Percentiles rank a stretch among this genome's conserved stretches.
Conservation (phyloP, 306 rosid genomes). For the Castanospermum australe region DNA sequence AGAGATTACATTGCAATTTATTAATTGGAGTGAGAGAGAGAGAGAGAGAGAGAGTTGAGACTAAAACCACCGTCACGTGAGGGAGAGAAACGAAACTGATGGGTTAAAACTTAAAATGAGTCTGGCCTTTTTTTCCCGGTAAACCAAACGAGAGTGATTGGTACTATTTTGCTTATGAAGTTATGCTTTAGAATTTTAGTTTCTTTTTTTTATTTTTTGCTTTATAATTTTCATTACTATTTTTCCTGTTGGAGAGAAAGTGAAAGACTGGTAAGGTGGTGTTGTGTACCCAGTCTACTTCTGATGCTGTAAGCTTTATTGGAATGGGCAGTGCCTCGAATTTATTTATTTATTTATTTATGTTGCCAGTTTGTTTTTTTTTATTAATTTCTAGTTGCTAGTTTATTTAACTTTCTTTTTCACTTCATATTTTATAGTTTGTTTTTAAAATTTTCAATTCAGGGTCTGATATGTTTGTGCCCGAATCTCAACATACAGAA, state of each 20-base stretch:
- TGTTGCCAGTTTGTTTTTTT: not conserved
- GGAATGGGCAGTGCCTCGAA: not conserved
- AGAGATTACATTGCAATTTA: slow-evolving; percentile 12
- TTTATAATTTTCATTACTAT: no score
- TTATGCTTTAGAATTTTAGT: no score
- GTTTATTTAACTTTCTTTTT: not conserved
- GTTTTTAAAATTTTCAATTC: not conserved
- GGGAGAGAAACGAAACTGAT: not conserved
- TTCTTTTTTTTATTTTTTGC: not conserved
- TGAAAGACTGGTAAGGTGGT: slow-evolving; percentile 26
- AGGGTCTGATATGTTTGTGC: not conserved
- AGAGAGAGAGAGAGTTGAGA: not conserved
- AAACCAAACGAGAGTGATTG: slow-evolving; percentile 32
- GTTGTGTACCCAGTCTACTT: not conserved
- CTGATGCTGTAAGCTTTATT: not conserved
- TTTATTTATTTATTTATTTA: not conserved
- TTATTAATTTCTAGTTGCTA: not conserved
- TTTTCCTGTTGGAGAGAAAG: slow-evolving; percentile 26
- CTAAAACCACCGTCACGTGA: slow-evolving; percentile 17
- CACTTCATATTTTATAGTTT: not conserved
- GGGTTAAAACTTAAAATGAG: slow-evolving; percentile 1
- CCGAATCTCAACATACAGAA: not conserved
- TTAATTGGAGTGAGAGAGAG: not conserved
- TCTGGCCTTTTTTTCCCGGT: not conserved
- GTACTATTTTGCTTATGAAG: slow-evolving; percentile 15